A percentile compares a stretch with the other conserved stretches of the same genome.
Evolutionary conservation across 2,329 filamentous ascomycete species (phyloP).

Genomic region (Aspergillus neotritici): DNA sequence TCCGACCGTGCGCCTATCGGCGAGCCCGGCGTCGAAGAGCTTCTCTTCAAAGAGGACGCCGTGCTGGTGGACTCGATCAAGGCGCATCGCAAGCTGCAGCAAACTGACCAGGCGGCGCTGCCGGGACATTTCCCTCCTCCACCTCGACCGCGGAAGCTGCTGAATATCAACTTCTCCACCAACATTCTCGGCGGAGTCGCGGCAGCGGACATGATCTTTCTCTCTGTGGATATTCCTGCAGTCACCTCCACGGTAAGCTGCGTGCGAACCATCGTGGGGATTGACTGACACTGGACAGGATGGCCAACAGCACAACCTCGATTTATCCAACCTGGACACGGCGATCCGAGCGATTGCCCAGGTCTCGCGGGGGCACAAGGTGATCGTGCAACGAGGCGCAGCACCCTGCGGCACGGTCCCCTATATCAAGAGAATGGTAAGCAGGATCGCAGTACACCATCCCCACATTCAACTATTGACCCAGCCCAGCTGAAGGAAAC

Average conservation of each 20-base stretch:
- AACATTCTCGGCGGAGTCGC: conserved; percentile 12
- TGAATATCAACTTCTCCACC: conserved; percentile 17
- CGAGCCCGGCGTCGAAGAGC: conserved; percentile 22
- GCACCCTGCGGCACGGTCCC: conserved; percentile 13
- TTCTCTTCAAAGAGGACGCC: conserved; percentile 14
- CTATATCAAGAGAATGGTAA: conserved; percentile 14
- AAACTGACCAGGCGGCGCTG: not conserved
- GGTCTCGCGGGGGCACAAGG: conserved; percentile 14
- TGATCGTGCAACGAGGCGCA: conserved; percentile 16
- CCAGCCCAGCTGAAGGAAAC: conserved; percentile 8
- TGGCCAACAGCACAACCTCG: conserved; percentile 1
- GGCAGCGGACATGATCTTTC: conserved; percentile 16
- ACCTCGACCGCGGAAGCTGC: conserved; percentile 7
- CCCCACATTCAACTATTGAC: too few relatives aligned
- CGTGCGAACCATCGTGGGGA: not conserved
- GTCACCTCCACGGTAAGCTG: not conserved
- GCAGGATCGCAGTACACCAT: not conserved
- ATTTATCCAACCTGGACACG: conserved; percentile 4
- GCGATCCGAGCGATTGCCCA: conserved; percentile 14
- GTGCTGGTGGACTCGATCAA: too few relatives aligned
- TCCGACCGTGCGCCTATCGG: conserved; percentile 21
- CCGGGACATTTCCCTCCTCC: not conserved
- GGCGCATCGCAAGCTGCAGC: not conserved
- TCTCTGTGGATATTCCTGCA: conserved; percentile 9
- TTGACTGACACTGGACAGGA: not conserved